A percentile compares a stretch with the other conserved stretches of the same genome.
Evolutionary conservation across 192 early-diverging fungal genomes (phyloP).

Genomic region (Entophlyctis luteolus): DNA sequence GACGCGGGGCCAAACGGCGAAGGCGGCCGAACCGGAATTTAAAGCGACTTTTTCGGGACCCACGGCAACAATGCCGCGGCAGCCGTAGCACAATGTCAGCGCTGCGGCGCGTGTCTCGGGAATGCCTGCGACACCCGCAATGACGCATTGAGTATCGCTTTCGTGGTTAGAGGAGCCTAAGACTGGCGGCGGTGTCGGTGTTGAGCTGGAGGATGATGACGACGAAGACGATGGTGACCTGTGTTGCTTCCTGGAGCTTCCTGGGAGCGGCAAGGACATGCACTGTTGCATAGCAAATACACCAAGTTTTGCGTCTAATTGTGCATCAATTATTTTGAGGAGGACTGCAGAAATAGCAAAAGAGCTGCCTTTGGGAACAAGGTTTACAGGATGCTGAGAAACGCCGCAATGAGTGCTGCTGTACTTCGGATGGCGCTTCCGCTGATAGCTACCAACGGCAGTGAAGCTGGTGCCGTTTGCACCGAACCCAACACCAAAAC

Average conservation of each 20-base stretch:
- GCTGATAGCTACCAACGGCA: not conserved
- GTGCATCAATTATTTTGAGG: conserved; percentile 21
- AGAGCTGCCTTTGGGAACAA: not conserved
- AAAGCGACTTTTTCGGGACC: not conserved
- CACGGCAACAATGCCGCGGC: conserved; percentile 12
- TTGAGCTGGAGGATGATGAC: not conserved
- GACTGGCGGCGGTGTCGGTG: too few species aligned
- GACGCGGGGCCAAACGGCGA: not conserved
- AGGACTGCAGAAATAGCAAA: conserved; percentile 8
- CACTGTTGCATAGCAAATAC: not conserved
- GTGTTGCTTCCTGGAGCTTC: not conserved
- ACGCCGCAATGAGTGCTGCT: not conserved
- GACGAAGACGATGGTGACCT: not conserved
- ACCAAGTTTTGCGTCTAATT: conserved; percentile 8
- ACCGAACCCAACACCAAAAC: too few species aligned
- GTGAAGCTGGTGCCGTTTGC: too few species aligned
- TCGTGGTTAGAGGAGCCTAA: too few species aligned
- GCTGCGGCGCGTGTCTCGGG: not conserved
- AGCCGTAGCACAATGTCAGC: conserved; percentile 5
- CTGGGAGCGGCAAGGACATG: not conserved
- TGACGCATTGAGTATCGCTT: too few species aligned
- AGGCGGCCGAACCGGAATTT: not conserved
- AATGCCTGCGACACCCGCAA: not conserved
- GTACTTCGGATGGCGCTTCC: conserved; percentile 19
- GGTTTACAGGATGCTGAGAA: not conserved